Evolutionary conservation across 257 asterid species (phyloP).

Genomic region (Lantana camara): DNA sequence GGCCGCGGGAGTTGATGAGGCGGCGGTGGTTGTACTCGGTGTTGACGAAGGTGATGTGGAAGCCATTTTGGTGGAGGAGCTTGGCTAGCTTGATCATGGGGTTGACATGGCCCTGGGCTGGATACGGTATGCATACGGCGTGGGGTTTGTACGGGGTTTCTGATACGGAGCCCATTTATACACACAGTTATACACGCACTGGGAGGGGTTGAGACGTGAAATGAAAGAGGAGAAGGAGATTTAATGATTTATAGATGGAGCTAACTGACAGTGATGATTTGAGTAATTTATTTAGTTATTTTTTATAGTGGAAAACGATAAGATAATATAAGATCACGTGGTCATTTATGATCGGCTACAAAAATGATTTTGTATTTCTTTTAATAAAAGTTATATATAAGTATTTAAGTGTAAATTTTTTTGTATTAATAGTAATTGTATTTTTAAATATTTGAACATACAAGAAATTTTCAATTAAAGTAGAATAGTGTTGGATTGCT

Average conservation of each 20-base stretch:
- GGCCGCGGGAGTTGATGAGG: slow-evolving; percentile 46
- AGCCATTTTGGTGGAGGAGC: slow-evolving; percentile 55
- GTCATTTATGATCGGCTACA: no score
- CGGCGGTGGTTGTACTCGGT: slow-evolving; percentile 63
- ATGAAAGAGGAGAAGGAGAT: not conserved
- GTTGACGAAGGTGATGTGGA: slow-evolving; percentile 57
- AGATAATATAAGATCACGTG: no score
- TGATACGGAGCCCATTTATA: not conserved
- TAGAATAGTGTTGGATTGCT: no score
- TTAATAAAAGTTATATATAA: no score
- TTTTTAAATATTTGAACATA: no score
- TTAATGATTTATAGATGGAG: not conserved
- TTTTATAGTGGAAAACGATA: no score
- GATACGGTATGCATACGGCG: not conserved
- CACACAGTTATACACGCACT: not conserved
- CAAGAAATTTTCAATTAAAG: no score
- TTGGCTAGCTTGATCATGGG: slow-evolving; percentile 40
- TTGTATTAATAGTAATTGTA: no score
- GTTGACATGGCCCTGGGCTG: not conserved
- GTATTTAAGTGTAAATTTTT: no score
- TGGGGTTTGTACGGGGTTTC: not conserved
- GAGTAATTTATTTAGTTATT: slow-evolving; percentile 20
- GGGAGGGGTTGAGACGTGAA: not conserved
- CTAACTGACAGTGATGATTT: slow-evolving; percentile 37
- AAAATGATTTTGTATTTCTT: no score